phyloP scores from a whole-genome alignment of 2,329 filamentous ascomycete species.

The Macrophomina tecta region DNA sequence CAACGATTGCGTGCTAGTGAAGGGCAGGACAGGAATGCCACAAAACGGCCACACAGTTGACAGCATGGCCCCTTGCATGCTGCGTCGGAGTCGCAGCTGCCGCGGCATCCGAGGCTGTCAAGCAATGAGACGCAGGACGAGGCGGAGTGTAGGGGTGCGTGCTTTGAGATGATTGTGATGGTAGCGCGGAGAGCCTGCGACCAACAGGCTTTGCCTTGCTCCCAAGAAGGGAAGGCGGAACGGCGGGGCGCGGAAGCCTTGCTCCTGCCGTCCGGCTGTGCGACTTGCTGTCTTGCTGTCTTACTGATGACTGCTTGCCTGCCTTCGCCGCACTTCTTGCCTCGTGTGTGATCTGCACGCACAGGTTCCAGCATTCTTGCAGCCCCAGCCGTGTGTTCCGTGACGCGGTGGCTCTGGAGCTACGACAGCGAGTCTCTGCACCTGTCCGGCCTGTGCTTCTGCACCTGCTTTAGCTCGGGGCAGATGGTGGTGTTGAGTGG shows the following conservation, averaged over 20 bases:
- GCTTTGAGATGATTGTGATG: neutral
- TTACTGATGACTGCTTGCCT: neutral
- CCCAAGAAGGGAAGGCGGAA: neutral
- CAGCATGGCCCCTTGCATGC: neutral
- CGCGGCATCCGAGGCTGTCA: neutral
- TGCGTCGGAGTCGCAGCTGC: neutral
- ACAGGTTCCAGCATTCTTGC: neutral
- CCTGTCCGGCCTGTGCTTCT: too few relatives aligned
- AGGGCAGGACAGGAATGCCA: neutral
- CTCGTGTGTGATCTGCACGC: too few relatives aligned
- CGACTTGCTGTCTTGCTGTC: neutral
- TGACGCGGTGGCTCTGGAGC: too few relatives aligned
- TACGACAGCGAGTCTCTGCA: too few relatives aligned
- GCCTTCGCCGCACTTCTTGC: too few relatives aligned
- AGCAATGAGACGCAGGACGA: neutral
- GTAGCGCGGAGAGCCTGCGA: neutral
- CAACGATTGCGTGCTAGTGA: constrained; percentile 13
- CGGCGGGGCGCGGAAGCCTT: neutral
- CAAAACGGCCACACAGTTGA: neutral
- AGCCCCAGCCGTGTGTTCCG: neutral
- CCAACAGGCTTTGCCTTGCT: constrained; percentile 4
- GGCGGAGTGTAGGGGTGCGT: neutral
- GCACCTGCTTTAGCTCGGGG: too few relatives aligned
- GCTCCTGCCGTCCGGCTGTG: neutral
- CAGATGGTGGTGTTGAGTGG: neutral